phyloP scores from a whole-genome alignment of 2,329 filamentous ascomycete genomes.

The Nigrospora sphaerica region DNA sequence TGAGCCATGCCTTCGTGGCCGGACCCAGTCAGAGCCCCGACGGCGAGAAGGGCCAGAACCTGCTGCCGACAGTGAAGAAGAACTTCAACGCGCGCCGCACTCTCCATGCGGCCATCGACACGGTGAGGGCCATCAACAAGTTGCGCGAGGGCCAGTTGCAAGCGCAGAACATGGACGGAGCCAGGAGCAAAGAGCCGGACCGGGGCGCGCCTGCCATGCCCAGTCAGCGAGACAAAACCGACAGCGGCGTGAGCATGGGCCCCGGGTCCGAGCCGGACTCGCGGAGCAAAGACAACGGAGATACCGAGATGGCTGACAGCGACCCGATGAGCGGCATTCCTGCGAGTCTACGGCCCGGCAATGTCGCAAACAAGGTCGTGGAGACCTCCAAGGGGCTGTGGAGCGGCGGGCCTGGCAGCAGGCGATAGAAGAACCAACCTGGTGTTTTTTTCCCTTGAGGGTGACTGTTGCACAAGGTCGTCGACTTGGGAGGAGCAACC shows the following conservation, averaged over 20 bases:
- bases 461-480: too few relatives aligned
- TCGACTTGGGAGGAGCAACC: too few relatives aligned
- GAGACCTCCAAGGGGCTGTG: conserved; percentile 60
- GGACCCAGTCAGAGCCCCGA: conserved; percentile 38
- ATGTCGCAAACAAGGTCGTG: conserved; percentile 47
- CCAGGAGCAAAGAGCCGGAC: conserved; percentile 40
- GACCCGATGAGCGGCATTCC: conserved; percentile 31
- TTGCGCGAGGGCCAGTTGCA: conserved; percentile 53
- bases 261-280: conserved; percentile 39
- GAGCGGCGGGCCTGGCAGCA: conserved; percentile 28
- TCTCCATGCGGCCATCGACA: conserved; percentile 64
- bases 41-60: conserved; percentile 49
- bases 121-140: conserved; percentile 65
- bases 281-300: conserved; percentile 28
- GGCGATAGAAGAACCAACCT: conserved; percentile 11
- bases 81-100: conserved; percentile 67
- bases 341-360: conserved; percentile 46
- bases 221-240: conserved; percentile 28
- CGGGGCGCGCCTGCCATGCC: conserved; percentile 26
- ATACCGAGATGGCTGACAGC: conserved; percentile 43
- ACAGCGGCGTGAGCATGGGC: conserved; percentile 35
- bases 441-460: neutral
- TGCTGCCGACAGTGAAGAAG: conserved; percentile 64
- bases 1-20: conserved; percentile 59
- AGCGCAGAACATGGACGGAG: conserved; percentile 53